Evolutionary conservation across 495 filamentous ascomycete species (phyloP), one percentile per base, ranked within the genome.

Genomic region (Elaphomyces granulatus): DNA sequence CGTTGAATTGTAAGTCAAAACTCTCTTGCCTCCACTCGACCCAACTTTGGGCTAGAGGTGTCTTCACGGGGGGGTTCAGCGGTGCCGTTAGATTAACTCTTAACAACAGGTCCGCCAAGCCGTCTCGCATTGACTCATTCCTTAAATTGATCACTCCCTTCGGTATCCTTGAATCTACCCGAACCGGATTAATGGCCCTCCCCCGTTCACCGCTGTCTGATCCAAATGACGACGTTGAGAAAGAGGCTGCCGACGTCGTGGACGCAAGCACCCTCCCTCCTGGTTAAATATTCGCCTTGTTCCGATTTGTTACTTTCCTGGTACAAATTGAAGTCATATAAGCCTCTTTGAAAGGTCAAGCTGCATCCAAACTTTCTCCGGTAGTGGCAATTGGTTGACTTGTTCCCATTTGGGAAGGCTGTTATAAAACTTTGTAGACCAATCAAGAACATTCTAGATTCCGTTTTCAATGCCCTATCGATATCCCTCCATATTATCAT

Each of bases 111-210:
- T 88, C 85, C 43, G 90, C 90, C 42, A 98, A 98, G 63, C 88
- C 87, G 9, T 70, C 70, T 40, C 77, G 90, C 62, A 93, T 98
- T 54, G 88, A 96, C 59, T 90, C 86, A 18, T 98, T 95, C 67
- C 78, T 98, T 67, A 96, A 94, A 67, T 73, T 98, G 41, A 77
- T 98, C 51, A 71, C 75, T 36, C 87, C 87, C n/a, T 98, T 96
- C 59, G 90, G 90, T 51, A 87, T 98, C 46, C 73, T 98, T 14
- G 90, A 98, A 63, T 94, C 85, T 32, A 83, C 88, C 26, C 72
- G 90, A 36, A 95, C 90, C 14, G 80, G 90, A 57, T 75, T 98
- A 21, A 98, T 94, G 90, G 90, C 90, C 15, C 72, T 98, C 41
- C 88, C 90, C 30, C 81, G 90, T 28, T 93, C 90, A 19, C 90